Percentiles rank a stretch among this genome's conserved stretches.
Evolutionary conservation across 192 early-diverging fungal species (phyloP).

Genomic region (Rhizophagus clarus): DNA sequence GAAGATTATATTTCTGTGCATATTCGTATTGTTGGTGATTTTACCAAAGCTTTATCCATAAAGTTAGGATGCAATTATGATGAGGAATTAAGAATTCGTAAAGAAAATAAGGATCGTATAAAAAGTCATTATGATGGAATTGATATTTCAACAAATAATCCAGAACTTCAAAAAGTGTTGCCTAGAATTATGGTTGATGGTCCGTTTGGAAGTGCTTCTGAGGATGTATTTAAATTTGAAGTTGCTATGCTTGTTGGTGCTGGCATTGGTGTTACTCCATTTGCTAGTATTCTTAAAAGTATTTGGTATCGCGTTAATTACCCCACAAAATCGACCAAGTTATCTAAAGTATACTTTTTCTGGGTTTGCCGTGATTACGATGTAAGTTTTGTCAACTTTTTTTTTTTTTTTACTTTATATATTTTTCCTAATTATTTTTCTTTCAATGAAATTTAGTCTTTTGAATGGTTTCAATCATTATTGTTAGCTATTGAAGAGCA

Average conservation of each 20-base stretch:
- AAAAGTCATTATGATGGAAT: conserved; percentile 20
- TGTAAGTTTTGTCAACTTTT: conserved; percentile 6
- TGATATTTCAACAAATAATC: conserved; percentile 19
- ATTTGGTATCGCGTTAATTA: conserved; percentile 69
- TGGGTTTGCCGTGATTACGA: conserved; percentile 76
- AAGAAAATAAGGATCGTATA: conserved; percentile 39
- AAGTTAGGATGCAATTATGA: conserved; percentile 66
- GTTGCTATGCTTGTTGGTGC: conserved; percentile 68
- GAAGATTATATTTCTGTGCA: conserved; percentile 77
- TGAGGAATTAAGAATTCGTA: conserved; percentile 35
- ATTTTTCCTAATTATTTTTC: not conserved
- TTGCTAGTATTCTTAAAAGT: conserved; percentile 72
- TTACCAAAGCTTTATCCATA: conserved; percentile 63
- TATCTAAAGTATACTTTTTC: conserved; percentile 75
- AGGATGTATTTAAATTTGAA: conserved; percentile 78
- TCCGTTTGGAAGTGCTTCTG: conserved; percentile 68
- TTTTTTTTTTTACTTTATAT: not conserved
- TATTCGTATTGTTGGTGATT: conserved; percentile 74
- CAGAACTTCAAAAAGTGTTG: conserved; percentile 40
- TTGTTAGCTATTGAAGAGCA: conserved; percentile 65
- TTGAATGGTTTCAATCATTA: conserved; percentile 84
- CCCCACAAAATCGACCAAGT: conserved; percentile 50
- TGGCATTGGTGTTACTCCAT: conserved; percentile 86
- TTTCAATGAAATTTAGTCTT: conserved; percentile 39
- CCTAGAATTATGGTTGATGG: conserved; percentile 70